Conservation (phyloP, 2,329 filamentous ascomycete species). For the Sporothrix luriei region DNA sequence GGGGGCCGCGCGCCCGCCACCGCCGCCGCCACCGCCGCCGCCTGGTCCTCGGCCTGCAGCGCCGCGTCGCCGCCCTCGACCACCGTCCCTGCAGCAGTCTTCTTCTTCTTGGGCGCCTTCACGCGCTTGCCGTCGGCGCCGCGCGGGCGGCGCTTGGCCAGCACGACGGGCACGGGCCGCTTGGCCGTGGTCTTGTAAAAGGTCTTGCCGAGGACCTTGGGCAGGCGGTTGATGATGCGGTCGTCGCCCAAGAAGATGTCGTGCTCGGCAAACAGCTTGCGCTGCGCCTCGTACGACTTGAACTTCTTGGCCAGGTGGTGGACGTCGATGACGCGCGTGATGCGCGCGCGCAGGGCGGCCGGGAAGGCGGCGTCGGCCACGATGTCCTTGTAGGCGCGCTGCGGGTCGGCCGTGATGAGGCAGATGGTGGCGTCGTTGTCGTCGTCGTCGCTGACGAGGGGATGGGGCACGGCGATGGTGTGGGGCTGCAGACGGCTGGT, state of each 20-base stretch:
- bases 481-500: slow-evolving; percentile 78
- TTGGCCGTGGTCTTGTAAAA: slow-evolving; percentile 86
- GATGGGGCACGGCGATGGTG: slow-evolving; percentile 78
- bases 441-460: slow-evolving; percentile 67
- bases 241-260: slow-evolving; percentile 95
- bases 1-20: slow-evolving; percentile 51
- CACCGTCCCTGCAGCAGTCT: slow-evolving; percentile 49
- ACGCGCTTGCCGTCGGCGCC: slow-evolving; percentile 61
- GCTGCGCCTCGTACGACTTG: slow-evolving; percentile 82
- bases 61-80: slow-evolving; percentile 70
- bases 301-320: slow-evolving; percentile 81
- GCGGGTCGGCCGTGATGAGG: slow-evolving; percentile 73
- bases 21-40: slow-evolving; percentile 62
- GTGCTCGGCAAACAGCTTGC: slow-evolving; percentile 81
- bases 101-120: slow-evolving; percentile 57
- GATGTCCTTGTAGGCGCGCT: slow-evolving; percentile 88
- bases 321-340: slow-evolving; percentile 77
- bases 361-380: slow-evolving; percentile 75
- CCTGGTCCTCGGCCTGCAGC: slow-evolving; percentile 77
- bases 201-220: slow-evolving; percentile 80
- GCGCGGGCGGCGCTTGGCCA: slow-evolving; percentile 65
- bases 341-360: slow-evolving; percentile 63
- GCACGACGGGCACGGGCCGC: slow-evolving; percentile 79
- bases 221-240: slow-evolving; percentile 73
- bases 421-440: slow-evolving; percentile 71